Conservation (phyloP, 768 basidiomycete species). For the Mycena rebaudengoi region DNA sequence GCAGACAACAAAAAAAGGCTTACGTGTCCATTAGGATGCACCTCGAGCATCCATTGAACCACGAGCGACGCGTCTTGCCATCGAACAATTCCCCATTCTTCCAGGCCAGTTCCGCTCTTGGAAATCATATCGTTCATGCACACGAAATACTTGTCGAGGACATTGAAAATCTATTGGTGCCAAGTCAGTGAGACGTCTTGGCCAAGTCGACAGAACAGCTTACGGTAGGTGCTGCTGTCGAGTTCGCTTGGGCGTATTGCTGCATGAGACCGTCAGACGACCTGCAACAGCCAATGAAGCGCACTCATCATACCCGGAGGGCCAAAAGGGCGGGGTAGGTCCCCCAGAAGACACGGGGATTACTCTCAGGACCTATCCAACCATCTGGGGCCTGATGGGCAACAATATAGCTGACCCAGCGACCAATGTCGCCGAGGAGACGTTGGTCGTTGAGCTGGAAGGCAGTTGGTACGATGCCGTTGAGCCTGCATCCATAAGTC, state of each 20-base stretch:
- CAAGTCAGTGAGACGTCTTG: too few relatives aligned
- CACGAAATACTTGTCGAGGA: conserved; percentile 19
- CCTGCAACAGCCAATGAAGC: background rate
- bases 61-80: conserved; percentile 21
- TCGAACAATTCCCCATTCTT: conserved; percentile 23
- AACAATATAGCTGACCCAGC: conserved; percentile 24
- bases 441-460: conserved; percentile 22
- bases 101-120: conserved; percentile 14
- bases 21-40: conserved; percentile 19
- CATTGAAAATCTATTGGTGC: conserved; percentile 13
- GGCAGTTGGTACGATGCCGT: conserved; percentile 21
- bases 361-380: conserved; percentile 24
- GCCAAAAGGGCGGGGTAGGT: conserved; percentile 23
- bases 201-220: too few relatives aligned
- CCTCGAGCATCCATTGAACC: conserved; percentile 22
- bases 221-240: conserved; percentile 20
- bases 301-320: background rate
- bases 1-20: background rate
- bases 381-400: conserved; percentile 17
- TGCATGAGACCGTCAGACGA: background rate
- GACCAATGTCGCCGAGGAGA: conserved; percentile 20
- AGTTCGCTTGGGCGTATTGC: conserved; percentile 26
- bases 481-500: conserved; percentile 6
- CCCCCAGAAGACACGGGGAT: conserved; percentile 23
- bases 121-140: conserved; percentile 16